Conservation (phyloP, 2,329 filamentous ascomycete genomes). For the Colletotrichum somersetense region DNA sequence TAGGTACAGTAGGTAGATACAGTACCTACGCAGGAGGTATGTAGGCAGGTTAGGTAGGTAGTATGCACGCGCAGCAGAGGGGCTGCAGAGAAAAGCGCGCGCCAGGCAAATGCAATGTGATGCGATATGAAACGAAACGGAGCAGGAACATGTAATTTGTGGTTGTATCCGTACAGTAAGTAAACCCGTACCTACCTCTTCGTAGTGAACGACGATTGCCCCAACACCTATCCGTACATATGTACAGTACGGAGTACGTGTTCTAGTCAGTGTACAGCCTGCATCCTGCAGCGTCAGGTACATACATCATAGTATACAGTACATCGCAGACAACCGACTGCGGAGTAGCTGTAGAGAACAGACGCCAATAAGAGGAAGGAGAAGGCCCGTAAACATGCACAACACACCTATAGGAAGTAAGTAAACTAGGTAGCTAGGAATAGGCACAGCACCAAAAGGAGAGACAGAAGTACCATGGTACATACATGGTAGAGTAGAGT, state of each 20-base stretch:
- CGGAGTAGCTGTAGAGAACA: background rate
- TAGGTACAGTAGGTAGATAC: too few relatives aligned
- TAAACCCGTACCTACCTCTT: too few relatives aligned
- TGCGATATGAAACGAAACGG: slow-evolving; percentile 15
- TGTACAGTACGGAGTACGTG: too few relatives aligned
- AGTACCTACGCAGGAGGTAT: too few relatives aligned
- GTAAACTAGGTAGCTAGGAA: background rate
- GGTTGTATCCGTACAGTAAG: background rate
- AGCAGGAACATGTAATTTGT: slow-evolving; percentile 1
- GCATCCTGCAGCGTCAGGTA: too few relatives aligned
- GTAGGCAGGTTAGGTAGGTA: too few relatives aligned
- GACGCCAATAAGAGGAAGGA: background rate
- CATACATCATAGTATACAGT: too few relatives aligned
- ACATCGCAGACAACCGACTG: too few relatives aligned
- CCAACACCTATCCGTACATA: background rate
- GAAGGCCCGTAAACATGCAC: background rate
- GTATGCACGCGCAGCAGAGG: background rate
- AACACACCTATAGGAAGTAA: background rate
- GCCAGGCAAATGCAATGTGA: slow-evolving; percentile 14
- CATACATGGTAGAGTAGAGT: background rate
- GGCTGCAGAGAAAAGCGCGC: slow-evolving; percentile 6
- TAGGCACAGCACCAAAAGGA: too few relatives aligned
- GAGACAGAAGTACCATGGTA: too few relatives aligned
- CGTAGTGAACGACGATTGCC: slow-evolving; percentile 3
- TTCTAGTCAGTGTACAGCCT: too few relatives aligned